phyloP scores from a whole-genome alignment of 768 basidiomycete species.

The Dioszegia aurantiaca region DNA sequence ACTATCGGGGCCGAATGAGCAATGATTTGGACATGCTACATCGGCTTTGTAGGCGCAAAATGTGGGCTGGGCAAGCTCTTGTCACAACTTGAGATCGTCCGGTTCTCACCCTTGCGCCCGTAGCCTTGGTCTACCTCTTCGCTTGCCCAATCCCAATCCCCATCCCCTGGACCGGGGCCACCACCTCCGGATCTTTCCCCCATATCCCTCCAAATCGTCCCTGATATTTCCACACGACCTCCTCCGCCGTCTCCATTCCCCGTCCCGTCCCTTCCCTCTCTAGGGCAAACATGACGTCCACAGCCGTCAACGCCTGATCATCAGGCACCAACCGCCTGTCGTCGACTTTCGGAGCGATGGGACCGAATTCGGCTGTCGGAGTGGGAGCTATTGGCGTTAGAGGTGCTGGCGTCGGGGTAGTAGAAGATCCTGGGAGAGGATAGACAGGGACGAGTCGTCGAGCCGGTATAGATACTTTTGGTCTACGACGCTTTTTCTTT shows the following conservation, averaged over 20 bases:
- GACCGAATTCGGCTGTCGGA: not conserved
- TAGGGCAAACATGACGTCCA: constrained; percentile 42
- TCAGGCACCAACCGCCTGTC: constrained; percentile 33
- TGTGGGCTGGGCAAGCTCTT: too few species aligned
- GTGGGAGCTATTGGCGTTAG: not conserved
- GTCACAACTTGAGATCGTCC: too few species aligned
- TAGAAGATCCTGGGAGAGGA: not conserved
- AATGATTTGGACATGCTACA: too few species aligned
- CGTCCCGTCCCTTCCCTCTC: constrained; percentile 31
- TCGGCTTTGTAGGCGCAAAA: too few species aligned
- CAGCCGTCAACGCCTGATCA: constrained; percentile 39
- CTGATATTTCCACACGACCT: constrained; percentile 25
- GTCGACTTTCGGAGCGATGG: not conserved
- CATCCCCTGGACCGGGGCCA: not conserved
- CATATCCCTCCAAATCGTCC: constrained; percentile 32
- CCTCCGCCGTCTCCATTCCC: constrained; percentile 30
- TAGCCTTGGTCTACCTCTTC: not conserved
- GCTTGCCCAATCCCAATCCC: not conserved
- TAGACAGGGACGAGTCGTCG: constrained; percentile 6
- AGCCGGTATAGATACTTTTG: constrained; percentile 4
- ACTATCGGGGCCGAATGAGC: too few species aligned
- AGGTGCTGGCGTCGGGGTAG: not conserved
- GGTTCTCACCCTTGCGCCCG: too few species aligned
- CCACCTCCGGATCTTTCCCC: constrained; percentile 24
- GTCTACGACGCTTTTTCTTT: not conserved